Percentiles rank a stretch among this genome's conserved stretches.
Evolutionary conservation across 257 asterid genomes (phyloP).

Genomic region (Solanum pimpinellifolium): DNA sequence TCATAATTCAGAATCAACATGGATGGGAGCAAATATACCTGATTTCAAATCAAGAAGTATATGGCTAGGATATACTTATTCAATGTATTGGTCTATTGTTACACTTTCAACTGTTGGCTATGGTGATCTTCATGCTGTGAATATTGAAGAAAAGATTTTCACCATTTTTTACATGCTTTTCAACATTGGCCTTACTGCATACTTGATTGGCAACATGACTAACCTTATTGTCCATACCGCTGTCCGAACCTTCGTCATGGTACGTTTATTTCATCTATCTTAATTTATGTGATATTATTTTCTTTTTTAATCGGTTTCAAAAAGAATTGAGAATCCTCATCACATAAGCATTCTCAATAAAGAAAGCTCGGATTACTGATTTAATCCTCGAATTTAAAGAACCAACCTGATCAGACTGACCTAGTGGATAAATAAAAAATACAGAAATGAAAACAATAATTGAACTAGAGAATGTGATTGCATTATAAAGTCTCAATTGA

Average conservation of each 20-base stretch:
- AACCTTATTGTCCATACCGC: slow-evolving; percentile 85
- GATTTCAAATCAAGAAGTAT: slow-evolving; percentile 43
- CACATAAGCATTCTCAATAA: not conserved
- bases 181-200: slow-evolving; percentile 92
- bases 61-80: slow-evolving; percentile 70
- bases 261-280: not conserved
- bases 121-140: slow-evolving; percentile 80
- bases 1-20: slow-evolving; percentile 26
- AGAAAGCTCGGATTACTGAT: not conserved
- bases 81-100: slow-evolving; percentile 86
- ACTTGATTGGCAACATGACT: slow-evolving; percentile 93
- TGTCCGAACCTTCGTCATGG: slow-evolving; percentile 74
- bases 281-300: not conserved
- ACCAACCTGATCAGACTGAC: not conserved
- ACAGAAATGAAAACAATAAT: not conserved
- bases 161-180: slow-evolving; percentile 81
- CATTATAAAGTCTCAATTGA: not conserved
- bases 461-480: not conserved
- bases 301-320: not conserved
- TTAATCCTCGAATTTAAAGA: not conserved
- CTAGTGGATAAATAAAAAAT: not conserved
- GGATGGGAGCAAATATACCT: slow-evolving; percentile 63
- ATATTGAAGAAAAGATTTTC: slow-evolving; percentile 76
- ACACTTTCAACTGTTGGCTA: slow-evolving; percentile 89
- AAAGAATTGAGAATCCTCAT: no score